Percentiles rank a stretch among this genome's conserved stretches.
These are phyloP conservation scores for Pavlovales sp. DNA, from an alignment of 208 protist species.

Conservation along the genomic window DNA sequence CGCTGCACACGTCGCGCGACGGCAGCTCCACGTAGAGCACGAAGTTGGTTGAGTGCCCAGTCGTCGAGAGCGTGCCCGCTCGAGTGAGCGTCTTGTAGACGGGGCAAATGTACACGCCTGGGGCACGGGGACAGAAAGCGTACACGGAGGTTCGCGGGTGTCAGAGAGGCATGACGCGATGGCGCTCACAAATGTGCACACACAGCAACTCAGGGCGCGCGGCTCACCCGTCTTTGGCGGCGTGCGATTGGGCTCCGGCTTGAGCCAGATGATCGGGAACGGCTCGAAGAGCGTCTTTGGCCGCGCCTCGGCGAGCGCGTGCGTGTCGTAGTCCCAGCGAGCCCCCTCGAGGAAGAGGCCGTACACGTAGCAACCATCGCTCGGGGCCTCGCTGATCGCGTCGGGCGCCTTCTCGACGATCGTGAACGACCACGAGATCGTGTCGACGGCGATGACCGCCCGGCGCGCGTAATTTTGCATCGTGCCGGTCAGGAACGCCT, in stretches of 20 bases:
- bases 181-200: no score
- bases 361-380: conserved; percentile 85
- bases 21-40: conserved; percentile 88
- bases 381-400: conserved; percentile 64
- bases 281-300: conserved; percentile 63
- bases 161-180: no score
- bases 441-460: conserved; percentile 64
- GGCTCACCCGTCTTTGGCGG: not conserved
- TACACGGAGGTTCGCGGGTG: no score
- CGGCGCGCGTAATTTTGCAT: conserved; percentile 71
- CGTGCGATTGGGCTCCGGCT: conserved; percentile 43
- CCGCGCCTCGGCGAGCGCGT: conserved; percentile 41
- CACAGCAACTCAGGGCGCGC: no score
- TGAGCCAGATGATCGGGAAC: conserved; percentile 62
- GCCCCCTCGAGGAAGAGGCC: conserved; percentile 88
- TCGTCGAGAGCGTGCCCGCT: conserved; percentile 67
- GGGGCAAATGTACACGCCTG: conserved; percentile 65
- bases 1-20: conserved; percentile 41
- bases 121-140: no score
- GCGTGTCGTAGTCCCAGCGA: conserved; percentile 59
- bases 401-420: conserved; percentile 60
- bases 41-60: conserved; percentile 96
- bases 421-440: conserved; percentile 59
- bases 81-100: conserved; percentile 65
- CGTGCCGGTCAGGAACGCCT: conserved; percentile 95